Evolutionary conservation across 345 rosid species (phyloP).

Genomic region (Eucalyptus coolabah): DNA sequence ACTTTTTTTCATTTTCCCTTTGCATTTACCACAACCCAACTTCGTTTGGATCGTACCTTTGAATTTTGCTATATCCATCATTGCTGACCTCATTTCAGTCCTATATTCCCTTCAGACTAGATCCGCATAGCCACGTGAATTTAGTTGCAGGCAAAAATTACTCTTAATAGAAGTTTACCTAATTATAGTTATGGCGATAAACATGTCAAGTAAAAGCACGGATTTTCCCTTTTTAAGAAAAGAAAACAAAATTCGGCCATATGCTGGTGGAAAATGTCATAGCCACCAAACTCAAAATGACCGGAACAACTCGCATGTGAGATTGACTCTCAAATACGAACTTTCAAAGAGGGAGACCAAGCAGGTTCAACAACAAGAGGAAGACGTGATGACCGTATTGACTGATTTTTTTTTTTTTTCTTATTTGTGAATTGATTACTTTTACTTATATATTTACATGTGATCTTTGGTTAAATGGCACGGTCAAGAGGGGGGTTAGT

Average conservation of each 20-base stretch:
- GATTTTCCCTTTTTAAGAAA: neutral
- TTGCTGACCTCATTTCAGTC: neutral
- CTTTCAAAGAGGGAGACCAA: neutral
- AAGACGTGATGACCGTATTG: neutral
- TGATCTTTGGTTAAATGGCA: neutral
- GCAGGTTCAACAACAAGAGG: neutral
- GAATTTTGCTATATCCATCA: neutral
- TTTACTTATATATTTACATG: neutral
- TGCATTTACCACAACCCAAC: neutral
- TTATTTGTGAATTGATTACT: neutral
- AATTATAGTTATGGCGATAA: too few species aligned
- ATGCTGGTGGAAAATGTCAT: neutral
- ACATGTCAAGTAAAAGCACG: neutral
- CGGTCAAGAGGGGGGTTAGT: neutral
- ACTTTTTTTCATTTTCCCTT: neutral
- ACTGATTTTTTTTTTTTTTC: neutral
- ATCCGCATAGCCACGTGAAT: neutral
- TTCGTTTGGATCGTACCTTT: neutral
- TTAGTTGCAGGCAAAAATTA: neutral
- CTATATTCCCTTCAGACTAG: neutral
- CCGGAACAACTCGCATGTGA: neutral
- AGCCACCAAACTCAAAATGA: neutral
- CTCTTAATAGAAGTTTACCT: neutral
- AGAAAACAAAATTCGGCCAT: neutral
- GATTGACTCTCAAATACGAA: neutral